A percentile compares a stretch with the other conserved stretches of the same genome.
Evolutionary conservation across 495 filamentous ascomycete genomes (phyloP).

Genomic region (Pseudoneurospora amorphoporcata): DNA sequence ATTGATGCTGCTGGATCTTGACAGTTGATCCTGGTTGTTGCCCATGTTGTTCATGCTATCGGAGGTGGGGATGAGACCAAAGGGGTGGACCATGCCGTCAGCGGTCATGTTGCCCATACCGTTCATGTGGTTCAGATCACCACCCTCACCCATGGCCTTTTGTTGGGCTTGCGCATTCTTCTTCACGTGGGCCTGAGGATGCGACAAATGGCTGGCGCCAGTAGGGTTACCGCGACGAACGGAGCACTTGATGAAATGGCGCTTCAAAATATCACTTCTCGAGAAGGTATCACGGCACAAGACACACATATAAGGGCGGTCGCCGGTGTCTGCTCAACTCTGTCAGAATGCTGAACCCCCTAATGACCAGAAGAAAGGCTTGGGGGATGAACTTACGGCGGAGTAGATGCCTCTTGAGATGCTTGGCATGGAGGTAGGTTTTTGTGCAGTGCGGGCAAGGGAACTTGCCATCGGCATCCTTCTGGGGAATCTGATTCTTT

Average conservation of each 20-base stretch:
- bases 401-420: conserved; percentile 89
- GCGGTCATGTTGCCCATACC: conserved; percentile 40
- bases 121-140: conserved; percentile 42
- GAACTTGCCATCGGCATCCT: conserved; percentile 94
- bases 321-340: conserved; percentile 67
- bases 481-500: conserved; percentile 75
- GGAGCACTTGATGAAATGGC: conserved; percentile 97
- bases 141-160: conserved; percentile 34
- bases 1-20: conserved; percentile 49
- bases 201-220: conserved; percentile 81
- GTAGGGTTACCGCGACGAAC: conserved; percentile 90
- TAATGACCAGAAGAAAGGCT: background rate
- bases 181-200: conserved; percentile 80
- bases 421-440: conserved; percentile 94
- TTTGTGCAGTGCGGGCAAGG: conserved; percentile 96
- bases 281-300: conserved; percentile 98
- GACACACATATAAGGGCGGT: conserved; percentile 93
- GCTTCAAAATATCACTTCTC: conserved; percentile 93
- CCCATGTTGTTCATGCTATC: conserved; percentile 40
- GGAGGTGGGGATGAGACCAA: conserved; percentile 34
- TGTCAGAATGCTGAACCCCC: conserved; percentile 16
- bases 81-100: conserved; percentile 41
- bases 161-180: conserved; percentile 53
- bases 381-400: conserved; percentile 60
- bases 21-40: conserved; percentile 45